Evolutionary conservation across 352 stramenopile genomes (phyloP).

Genomic region (Phytophthora pisi): DNA sequence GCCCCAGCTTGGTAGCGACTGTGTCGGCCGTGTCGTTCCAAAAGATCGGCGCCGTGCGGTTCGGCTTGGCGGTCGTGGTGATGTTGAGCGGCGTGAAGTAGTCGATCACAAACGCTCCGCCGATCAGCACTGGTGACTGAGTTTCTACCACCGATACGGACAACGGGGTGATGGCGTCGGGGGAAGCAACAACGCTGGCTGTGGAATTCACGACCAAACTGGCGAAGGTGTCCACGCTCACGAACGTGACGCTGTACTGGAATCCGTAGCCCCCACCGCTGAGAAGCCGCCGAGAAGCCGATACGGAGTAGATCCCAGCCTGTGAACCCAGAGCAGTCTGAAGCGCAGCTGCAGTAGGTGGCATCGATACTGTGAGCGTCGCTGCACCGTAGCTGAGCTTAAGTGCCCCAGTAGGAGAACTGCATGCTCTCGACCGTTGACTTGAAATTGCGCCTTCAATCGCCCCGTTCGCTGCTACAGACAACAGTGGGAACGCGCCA

Average conservation of each 20-base stretch:
- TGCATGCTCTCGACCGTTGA: slow-evolving; percentile 16
- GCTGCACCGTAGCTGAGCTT: slow-evolving; percentile 52
- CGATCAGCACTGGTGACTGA: slow-evolving; percentile 49
- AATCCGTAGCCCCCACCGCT: slow-evolving; percentile 41
- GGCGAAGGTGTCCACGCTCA: slow-evolving; percentile 52
- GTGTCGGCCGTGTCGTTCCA: slow-evolving; percentile 55
- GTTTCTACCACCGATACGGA: slow-evolving; percentile 28
- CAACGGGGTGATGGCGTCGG: slow-evolving; percentile 13
- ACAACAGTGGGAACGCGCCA: slow-evolving; percentile 45
- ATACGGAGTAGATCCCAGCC: slow-evolving; percentile 41
- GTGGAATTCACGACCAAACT: slow-evolving; percentile 32
- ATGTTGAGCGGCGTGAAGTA: slow-evolving; percentile 58
- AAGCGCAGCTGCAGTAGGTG: slow-evolving; percentile 29
- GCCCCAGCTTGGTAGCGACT: slow-evolving; percentile 39
- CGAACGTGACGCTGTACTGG: slow-evolving; percentile 60
- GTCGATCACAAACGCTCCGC: slow-evolving; percentile 52
- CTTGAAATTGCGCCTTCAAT: slow-evolving; percentile 54
- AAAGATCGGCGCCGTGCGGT: slow-evolving; percentile 34
- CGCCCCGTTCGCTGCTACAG: slow-evolving; percentile 25
- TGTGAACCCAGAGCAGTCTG: slow-evolving; percentile 43
- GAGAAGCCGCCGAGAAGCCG: slow-evolving; percentile 26
- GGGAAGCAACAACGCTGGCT: slow-evolving; percentile 16
- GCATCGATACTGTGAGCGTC: slow-evolving; percentile 19
- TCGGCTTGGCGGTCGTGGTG: slow-evolving; percentile 29
- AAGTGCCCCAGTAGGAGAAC: slow-evolving; percentile 42